Evolutionary conservation across 257 asterid genomes (phyloP), one percentile per base, ranked within the genome.

Genomic region (Cruciata laevipes): DNA sequence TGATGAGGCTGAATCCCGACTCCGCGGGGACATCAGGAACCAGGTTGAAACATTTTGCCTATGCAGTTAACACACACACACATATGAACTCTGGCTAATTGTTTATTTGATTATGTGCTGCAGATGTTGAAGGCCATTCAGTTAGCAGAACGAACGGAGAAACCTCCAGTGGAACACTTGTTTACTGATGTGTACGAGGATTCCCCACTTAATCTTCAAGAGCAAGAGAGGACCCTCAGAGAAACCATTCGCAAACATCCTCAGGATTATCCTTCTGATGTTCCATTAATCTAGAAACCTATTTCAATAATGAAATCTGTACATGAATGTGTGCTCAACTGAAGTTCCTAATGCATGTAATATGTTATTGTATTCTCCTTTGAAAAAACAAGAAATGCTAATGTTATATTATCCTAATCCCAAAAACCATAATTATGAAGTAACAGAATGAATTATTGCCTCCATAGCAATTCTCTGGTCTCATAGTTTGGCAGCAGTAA

Each of bases 261-360:
- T 38, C 85, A 85, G 68, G 99, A 86, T 61, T 93, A 81, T 76
- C 95, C 96, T 14, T 32, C 82, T 56, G 94, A 93, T 82, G 95
- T 92, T 44, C 96, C 98, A 42, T 42, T 42, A 40, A 2, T 87
- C 38, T 82, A 85, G 78, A 66, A 18, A 32, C 30, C 51, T 53
- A 35, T 18, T 58, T 60, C 49, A 0, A 63, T 42, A 2, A 42
- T 42, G 51, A 42, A 42, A 42, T 12, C 5, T 42, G 51, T 42
- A 42, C 17, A 42, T 17, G 55, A 47, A 47, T 42, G 11, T 42
- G 51, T 42, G 51, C 51, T 42, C 51, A 42, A 47, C 55, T 38
- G 13, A 38, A 38, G 47, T 7, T 38, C 13, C 47, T 38, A 38
- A 7, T 10, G 7, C 9, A 7, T 38, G 47, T 38, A 35, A 3